phyloP scores from a whole-genome alignment of 108 stramenopile species.

The Cyclotella atomus region DNA sequence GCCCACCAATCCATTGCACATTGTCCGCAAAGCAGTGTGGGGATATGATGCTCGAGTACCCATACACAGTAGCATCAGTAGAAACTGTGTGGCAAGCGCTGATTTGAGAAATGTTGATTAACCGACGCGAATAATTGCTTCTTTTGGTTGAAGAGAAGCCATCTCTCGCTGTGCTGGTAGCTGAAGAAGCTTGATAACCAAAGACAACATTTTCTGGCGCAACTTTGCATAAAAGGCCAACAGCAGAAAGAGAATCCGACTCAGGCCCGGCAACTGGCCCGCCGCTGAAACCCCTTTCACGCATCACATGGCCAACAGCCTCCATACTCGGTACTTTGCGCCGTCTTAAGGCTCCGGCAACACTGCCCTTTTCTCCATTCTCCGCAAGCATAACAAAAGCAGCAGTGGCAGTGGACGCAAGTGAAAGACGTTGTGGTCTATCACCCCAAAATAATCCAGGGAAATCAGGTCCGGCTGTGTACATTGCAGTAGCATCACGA shows the following conservation, averaged over 20 bases:
- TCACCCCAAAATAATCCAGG: slow-evolving; percentile 89
- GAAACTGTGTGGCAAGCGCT: slow-evolving; percentile 60
- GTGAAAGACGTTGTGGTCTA: slow-evolving; percentile 82
- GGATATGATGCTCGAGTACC: slow-evolving; percentile 68
- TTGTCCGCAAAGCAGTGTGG: slow-evolving; percentile 88
- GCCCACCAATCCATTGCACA: slow-evolving; percentile 89
- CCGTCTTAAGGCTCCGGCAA: slow-evolving; percentile 77
- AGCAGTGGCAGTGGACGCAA: slow-evolving; percentile 82
- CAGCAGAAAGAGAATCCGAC: slow-evolving; percentile 74
- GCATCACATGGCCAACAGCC: slow-evolving; percentile 75
- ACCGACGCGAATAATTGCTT: slow-evolving; percentile 53
- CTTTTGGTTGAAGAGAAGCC: slow-evolving; percentile 32
- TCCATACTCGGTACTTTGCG: slow-evolving; percentile 81
- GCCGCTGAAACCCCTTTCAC: slow-evolving; percentile 58
- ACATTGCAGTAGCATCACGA: slow-evolving; percentile 85
- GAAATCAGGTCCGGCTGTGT: slow-evolving; percentile 81
- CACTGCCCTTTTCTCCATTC: slow-evolving; percentile 83
- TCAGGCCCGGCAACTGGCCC: slow-evolving; percentile 54
- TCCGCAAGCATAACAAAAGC: slow-evolving; percentile 81
- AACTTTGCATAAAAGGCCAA: slow-evolving; percentile 76
- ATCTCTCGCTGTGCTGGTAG: slow-evolving; percentile 31
- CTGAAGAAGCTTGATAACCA: slow-evolving; percentile 74
- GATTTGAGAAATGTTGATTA: slow-evolving; percentile 79
- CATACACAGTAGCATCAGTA: slow-evolving; percentile 78
- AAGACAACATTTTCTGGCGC: slow-evolving; percentile 74